phyloP scores from a whole-genome alignment of 2,329 filamentous ascomycete species.

The Huntiella decipiens region DNA sequence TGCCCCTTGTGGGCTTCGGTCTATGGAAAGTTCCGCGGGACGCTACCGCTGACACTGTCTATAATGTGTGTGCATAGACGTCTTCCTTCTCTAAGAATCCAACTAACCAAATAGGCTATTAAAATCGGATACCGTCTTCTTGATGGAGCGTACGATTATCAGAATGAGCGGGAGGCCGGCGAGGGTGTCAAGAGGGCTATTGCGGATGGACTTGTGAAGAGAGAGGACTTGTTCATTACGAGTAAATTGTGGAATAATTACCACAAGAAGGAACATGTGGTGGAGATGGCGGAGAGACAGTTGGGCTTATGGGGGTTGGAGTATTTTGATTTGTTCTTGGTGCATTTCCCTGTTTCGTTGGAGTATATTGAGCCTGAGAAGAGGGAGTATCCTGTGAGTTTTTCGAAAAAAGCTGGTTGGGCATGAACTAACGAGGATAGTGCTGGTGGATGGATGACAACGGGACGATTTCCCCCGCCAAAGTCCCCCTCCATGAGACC shows the following conservation, averaged over 20 bases:
- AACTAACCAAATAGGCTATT: constrained; percentile 27
- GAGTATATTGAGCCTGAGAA: constrained; percentile 67
- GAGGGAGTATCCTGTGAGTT: constrained; percentile 57
- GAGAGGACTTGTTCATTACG: constrained; percentile 77
- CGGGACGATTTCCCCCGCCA: constrained; percentile 17
- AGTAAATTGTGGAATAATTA: constrained; percentile 90
- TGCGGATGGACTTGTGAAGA: constrained; percentile 44
- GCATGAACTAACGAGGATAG: constrained; percentile 2
- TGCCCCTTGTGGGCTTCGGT: constrained; percentile 60
- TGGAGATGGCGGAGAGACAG: constrained; percentile 57
- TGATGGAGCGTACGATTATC: constrained; percentile 53
- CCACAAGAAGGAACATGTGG: constrained; percentile 62
- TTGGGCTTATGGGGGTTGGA: constrained; percentile 68
- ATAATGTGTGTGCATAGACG: constrained; percentile 29
- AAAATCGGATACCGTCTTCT: constrained; percentile 42
- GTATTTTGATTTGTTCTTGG: constrained; percentile 78
- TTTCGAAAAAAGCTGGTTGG: too few species aligned
- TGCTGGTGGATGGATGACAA: constrained; percentile 10
- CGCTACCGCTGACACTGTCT: constrained; percentile 55
- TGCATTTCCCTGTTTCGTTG: constrained; percentile 77
- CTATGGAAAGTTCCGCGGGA: constrained; percentile 71
- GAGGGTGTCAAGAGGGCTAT: constrained; percentile 63
- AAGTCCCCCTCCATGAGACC: constrained; percentile 59
- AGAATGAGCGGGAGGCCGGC: constrained; percentile 62
- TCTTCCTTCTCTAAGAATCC: neutral